Conservation (phyloP, 768 basidiomycete genomes). For the Ramaria sp. region DNA sequence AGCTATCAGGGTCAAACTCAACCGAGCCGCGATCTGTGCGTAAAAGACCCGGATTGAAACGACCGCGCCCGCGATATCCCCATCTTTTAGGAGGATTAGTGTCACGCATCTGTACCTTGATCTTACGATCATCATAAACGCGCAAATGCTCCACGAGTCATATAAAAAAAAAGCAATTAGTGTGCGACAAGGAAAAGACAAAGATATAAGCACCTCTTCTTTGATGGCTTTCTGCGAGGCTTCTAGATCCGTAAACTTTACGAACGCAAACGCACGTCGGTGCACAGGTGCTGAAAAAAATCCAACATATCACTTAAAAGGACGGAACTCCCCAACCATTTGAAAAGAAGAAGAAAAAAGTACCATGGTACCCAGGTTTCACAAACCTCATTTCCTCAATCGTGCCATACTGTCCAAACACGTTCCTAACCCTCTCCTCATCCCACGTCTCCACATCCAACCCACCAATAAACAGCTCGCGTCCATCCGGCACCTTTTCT, state of each 20-base stretch:
- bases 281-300: constrained; percentile 14
- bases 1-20: neutral
- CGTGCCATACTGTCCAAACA: constrained; percentile 56
- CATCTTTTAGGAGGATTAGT: constrained; percentile 44
- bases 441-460: constrained; percentile 62
- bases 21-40: neutral
- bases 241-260: constrained; percentile 55
- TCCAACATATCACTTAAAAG: neutral
- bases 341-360: neutral
- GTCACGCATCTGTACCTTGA: constrained; percentile 69
- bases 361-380: constrained; percentile 40
- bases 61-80: constrained; percentile 30
- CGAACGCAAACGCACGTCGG: constrained; percentile 67
- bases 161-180: constrained; percentile 4
- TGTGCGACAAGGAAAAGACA: neutral
- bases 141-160: constrained; percentile 52
- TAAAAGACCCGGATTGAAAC: constrained; percentile 14
- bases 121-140: constrained; percentile 53
- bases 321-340: neutral
- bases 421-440: constrained; percentile 43
- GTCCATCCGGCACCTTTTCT: neutral
- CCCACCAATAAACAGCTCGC: constrained; percentile 64
- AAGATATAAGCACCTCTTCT: constrained; percentile 39
- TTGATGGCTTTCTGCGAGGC: constrained; percentile 55
- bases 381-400: constrained; percentile 58